Conservation (phyloP, 768 basidiomycete species). For the Melanogaster broomeanus region DNA sequence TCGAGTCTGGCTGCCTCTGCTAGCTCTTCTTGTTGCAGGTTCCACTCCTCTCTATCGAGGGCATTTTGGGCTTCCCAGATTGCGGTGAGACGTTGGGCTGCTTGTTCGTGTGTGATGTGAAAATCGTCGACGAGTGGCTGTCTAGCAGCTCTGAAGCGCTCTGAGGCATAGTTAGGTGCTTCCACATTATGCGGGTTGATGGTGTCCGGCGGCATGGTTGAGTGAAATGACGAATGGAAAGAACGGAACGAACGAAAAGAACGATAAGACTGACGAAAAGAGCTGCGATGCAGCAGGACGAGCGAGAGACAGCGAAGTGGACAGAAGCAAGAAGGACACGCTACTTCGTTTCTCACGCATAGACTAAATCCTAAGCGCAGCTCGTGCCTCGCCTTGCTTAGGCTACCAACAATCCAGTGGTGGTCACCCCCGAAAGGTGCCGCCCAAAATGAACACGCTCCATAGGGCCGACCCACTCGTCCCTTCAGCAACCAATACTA, state of each 20-base stretch:
- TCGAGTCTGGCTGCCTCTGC: neutral
- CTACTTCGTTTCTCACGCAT: too few relatives aligned
- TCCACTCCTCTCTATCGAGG: neutral
- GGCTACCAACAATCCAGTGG: neutral
- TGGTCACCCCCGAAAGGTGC: too few relatives aligned
- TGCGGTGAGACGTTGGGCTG: neutral
- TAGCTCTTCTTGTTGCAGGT: neutral
- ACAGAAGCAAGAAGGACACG: neutral
- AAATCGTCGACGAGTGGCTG: neutral
- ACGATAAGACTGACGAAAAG: neutral
- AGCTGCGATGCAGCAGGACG: neutral
- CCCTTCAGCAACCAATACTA: too few relatives aligned
- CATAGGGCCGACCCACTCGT: too few relatives aligned
- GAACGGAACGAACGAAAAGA: neutral
- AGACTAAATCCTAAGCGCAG: neutral
- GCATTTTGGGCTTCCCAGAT: neutral
- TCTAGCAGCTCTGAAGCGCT: neutral
- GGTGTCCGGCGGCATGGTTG: neutral
- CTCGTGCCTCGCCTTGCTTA: too few relatives aligned
- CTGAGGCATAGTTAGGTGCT: neutral
- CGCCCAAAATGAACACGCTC: too few relatives aligned
- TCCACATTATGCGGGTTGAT: neutral
- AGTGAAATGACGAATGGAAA: neutral
- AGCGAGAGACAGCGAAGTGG: too few relatives aligned
- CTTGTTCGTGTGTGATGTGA: neutral